Base-by-base conservation (phyloP, 768 basidiomycete genomes). In the Gelatoporia subvermispora region DNA sequence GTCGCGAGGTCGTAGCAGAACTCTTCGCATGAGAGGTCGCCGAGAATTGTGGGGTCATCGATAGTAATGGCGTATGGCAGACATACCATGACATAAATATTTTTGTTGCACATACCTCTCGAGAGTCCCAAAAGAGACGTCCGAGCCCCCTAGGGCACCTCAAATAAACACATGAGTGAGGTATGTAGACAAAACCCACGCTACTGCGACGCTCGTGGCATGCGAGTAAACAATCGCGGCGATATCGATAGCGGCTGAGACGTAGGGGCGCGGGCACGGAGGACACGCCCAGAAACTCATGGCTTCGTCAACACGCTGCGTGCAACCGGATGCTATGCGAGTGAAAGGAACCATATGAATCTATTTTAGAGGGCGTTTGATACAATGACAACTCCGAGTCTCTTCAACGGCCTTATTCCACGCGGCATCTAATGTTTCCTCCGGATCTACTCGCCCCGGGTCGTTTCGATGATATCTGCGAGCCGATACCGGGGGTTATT, bases 151-250 rank as follows among this genome's bases (percentile, higher is more conserved):
- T n/a, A n/a, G n/a, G n/a, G n/a, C n/a, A n/a, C n/a, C n/a, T n/a
- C n/a, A n/a, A n/a, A n/a, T n/a, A n/a, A n/a, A n/a, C n/a, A n/a
- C n/a, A n/a, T n/a, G 39, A 64, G 69, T 0, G 71, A 63, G 1
- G 73, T 74, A 51, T 63, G 74, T 8, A 74, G 7, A 13, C 7
- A 64, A 23, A 76, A 68, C 55, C 63, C 65, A 8, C 68, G 58
- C 37, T 60, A 59, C 63, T 23, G 64, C 48, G 45, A 57, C 43
- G 52, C 15, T 18, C 15, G 39, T 22, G 18, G 48, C 52, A 43
- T 57, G 56, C 25, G 46, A 44, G 46, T 52, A 57, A 2, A 50
- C 48, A 18, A 31, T 35, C 28, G 36, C 37, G 17, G 48, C 31
- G 13, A 37, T 15, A 20, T 24, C 35, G 20, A 35, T 34, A 15